Conservation (phyloP, 2,329 filamentous ascomycete species). For the Aspergillus jensenii region DNA sequence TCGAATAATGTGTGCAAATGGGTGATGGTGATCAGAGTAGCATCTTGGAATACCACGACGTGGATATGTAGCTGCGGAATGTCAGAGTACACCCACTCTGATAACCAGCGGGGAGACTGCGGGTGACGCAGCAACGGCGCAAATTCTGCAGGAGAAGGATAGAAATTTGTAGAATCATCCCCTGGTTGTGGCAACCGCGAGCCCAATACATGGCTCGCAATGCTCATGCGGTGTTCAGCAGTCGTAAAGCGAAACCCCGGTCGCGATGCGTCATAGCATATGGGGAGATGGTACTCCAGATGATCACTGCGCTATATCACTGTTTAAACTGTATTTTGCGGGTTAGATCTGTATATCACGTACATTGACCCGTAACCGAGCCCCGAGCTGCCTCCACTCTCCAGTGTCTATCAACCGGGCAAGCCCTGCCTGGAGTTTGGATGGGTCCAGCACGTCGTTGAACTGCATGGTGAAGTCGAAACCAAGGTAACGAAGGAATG, state of each 20-base stretch:
- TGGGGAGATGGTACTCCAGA: neutral
- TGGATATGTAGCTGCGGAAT: conserved; percentile 50
- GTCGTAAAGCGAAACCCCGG: neutral
- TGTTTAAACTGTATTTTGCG: neutral
- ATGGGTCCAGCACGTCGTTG: conserved; percentile 48
- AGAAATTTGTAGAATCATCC: neutral
- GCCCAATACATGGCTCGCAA: conserved; percentile 46
- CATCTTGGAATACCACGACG: conserved; percentile 51
- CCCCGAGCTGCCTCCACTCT: conserved; percentile 51
- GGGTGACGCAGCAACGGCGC: neutral
- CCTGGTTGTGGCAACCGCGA: neutral
- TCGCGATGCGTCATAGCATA: neutral
- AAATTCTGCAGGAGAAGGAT: conserved; percentile 5
- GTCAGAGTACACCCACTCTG: conserved; percentile 45
- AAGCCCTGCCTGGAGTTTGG: conserved; percentile 39
- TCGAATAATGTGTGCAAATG: conserved; percentile 53
- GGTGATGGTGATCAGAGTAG: conserved; percentile 49
- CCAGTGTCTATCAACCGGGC: conserved; percentile 41
- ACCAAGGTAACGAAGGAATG: conserved; percentile 6
- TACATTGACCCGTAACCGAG: conserved; percentile 43
- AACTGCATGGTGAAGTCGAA: conserved; percentile 39
- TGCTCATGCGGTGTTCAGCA: conserved; percentile 3
- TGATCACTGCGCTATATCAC: neutral
- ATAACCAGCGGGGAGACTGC: conserved; percentile 36
- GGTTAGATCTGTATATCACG: neutral